Percentiles rank a stretch among this genome's conserved stretches.
These are phyloP conservation scores for Psilocybe cubensis DNA, from an alignment of 768 basidiomycete species.

Conservation along the genomic window DNA sequence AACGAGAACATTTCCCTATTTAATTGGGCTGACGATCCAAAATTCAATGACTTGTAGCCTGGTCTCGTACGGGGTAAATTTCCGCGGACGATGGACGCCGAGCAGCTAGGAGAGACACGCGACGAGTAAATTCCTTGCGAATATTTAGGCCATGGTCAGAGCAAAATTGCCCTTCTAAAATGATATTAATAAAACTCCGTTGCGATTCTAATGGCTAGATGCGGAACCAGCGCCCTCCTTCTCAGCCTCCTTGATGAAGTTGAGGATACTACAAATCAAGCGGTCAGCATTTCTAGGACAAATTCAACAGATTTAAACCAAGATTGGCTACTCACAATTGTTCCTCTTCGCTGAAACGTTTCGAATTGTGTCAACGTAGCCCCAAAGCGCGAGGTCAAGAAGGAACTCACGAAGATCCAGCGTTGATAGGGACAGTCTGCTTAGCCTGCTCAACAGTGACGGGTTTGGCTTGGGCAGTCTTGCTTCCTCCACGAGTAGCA, in stretches of 20 bases:
- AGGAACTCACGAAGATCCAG: slow-evolving; percentile 68
- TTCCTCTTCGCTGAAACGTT: slow-evolving; percentile 71
- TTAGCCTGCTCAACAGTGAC: slow-evolving; percentile 60
- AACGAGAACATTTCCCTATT: too few species aligned
- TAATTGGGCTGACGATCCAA: too few species aligned
- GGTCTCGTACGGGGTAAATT: too few species aligned
- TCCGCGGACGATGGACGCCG: too few species aligned
- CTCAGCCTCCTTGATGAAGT: slow-evolving; percentile 83
- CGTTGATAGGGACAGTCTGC: slow-evolving; percentile 64
- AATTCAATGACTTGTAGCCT: too few species aligned
- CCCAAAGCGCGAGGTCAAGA: neutral
- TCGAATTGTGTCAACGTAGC: neutral
- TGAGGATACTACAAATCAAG: slow-evolving; percentile 60
- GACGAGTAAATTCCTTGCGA: neutral
- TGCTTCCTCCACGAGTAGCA: slow-evolving; percentile 60
- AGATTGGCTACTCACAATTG: slow-evolving; percentile 62
- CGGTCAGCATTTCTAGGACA: slow-evolving; percentile 5
- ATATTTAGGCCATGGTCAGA: neutral
- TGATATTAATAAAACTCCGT: neutral
- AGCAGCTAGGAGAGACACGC: neutral
- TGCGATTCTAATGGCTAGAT: slow-evolving; percentile 15
- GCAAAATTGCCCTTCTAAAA: neutral
- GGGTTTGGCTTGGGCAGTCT: slow-evolving; percentile 39
- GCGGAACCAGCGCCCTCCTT: slow-evolving; percentile 53
- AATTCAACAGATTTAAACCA: slow-evolving; percentile 14